Conservation (phyloP, 2,329 filamentous ascomycete genomes). For the Amesomyces nigricolor region DNA sequence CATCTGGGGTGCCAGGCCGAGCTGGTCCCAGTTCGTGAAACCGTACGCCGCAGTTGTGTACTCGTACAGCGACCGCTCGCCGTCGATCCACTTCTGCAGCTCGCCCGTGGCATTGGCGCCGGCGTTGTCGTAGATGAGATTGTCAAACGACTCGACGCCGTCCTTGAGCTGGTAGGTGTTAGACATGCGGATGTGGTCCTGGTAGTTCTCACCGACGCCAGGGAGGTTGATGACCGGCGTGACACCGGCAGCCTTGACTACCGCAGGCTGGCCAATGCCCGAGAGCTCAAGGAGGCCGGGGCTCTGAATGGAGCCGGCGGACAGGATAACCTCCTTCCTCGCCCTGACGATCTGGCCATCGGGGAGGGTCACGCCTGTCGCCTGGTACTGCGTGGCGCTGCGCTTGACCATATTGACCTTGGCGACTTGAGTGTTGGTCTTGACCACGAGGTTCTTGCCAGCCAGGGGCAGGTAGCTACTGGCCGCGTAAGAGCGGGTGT, state of each 20-base stretch:
- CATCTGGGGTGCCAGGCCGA: conserved; percentile 27
- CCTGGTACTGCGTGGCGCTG: conserved; percentile 9
- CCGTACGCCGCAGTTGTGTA: conserved; percentile 37
- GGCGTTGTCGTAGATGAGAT: conserved; percentile 15
- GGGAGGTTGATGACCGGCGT: conserved; percentile 36
- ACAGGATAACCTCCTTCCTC: conserved; percentile 32
- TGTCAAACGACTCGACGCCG: conserved; percentile 18
- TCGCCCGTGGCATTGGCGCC: conserved; percentile 15
- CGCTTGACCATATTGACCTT: conserved; percentile 24
- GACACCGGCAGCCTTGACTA: conserved; percentile 37
- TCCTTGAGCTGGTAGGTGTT: conserved; percentile 25
- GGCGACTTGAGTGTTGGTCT: conserved; percentile 32
- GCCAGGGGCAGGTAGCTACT: conserved; percentile 32
- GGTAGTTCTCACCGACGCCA: conserved; percentile 44
- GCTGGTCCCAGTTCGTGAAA: conserved; percentile 38
- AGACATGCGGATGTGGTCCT: conserved; percentile 38
- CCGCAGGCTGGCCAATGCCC: conserved; percentile 31
- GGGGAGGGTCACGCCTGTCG: conserved; percentile 26
- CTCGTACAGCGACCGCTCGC: conserved; percentile 26
- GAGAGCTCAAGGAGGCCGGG: conserved; percentile 33
- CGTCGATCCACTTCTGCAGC: conserved; percentile 15
- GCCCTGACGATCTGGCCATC: conserved; percentile 27
- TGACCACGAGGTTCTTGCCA: conserved; percentile 34
- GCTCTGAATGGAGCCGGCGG: conserved; percentile 46
- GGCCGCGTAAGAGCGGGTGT: conserved; percentile 31